Conservation (phyloP, 139 green algal species). For the Micractinium sp. region DNA sequence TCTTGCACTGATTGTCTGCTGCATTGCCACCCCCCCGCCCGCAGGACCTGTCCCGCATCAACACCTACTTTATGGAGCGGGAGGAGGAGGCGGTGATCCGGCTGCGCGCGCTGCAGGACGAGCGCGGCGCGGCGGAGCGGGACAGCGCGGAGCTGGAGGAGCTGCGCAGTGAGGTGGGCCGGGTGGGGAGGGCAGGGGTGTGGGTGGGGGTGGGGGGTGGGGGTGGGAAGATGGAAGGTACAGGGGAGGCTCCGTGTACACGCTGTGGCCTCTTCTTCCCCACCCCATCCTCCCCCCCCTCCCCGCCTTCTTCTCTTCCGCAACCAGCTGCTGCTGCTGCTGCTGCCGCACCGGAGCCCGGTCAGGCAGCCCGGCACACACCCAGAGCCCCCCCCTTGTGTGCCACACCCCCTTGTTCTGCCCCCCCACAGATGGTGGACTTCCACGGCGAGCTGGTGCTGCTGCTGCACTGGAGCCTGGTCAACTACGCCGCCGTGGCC, state of each 20-base stretch:
- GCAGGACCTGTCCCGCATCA: conserved; percentile 58
- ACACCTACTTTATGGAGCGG: conserved; percentile 79
- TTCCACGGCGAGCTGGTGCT: conserved; percentile 71
- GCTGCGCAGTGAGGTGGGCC: conserved; percentile 23
- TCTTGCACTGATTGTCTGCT: no score
- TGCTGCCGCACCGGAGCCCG: background rate
- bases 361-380: background rate
- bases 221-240: no score
- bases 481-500: conserved; percentile 79
- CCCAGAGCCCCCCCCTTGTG: no score
- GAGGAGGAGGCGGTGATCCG: conserved; percentile 86
- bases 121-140: background rate
- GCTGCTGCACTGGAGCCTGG: conserved; percentile 81
- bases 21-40: no score
- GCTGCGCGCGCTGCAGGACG: conserved; percentile 58
- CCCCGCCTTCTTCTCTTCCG: background rate
- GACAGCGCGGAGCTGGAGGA: background rate
- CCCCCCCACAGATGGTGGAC: conserved; percentile 29
- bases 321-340: background rate
- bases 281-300: no score
- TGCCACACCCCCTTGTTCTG: background rate
- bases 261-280: no score
- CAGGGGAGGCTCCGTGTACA: no score
- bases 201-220: no score
- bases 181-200: background rate